A percentile compares a stretch with the other conserved stretches of the same genome.
Evolutionary conservation across 2,329 filamentous ascomycete species (phyloP).

Genomic region (Colletotrichum lupini): DNA sequence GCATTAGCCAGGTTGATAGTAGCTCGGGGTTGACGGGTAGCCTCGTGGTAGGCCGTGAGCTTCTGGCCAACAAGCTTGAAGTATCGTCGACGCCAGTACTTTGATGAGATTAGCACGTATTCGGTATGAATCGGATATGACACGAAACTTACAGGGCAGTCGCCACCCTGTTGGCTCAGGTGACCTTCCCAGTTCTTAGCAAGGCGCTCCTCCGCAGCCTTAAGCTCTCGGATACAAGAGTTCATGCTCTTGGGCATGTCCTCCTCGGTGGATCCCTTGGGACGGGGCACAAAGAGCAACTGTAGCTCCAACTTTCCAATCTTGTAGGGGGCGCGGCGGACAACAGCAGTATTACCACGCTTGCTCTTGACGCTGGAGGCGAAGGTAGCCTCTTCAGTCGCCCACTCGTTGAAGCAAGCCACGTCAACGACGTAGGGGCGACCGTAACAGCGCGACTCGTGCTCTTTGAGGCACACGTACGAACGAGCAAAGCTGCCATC

Average conservation of each 20-base stretch:
- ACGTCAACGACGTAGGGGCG: slow-evolving; percentile 89
- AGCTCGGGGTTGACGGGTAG: slow-evolving; percentile 92
- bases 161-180: slow-evolving; percentile 95
- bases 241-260: slow-evolving; percentile 99
- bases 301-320: slow-evolving; percentile 95
- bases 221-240: slow-evolving; percentile 91
- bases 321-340: slow-evolving; percentile 93
- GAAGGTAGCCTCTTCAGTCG: slow-evolving; percentile 82
- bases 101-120: slow-evolving; percentile 50
- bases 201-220: slow-evolving; percentile 85
- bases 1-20: slow-evolving; percentile 97
- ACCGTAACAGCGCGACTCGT: slow-evolving; percentile 88
- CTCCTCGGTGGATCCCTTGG: slow-evolving; percentile 86
- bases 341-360: slow-evolving; percentile 75
- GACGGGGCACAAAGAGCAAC: slow-evolving; percentile 92
- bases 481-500: slow-evolving; percentile 95
- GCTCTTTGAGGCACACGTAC: slow-evolving; percentile 93
- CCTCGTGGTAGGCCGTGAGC: slow-evolving; percentile 95
- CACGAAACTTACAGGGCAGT: slow-evolving; percentile 84
- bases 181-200: slow-evolving; percentile 86
- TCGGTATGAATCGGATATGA: slow-evolving; percentile 32
- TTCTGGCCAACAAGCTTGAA: slow-evolving; percentile 94
- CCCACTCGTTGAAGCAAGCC: slow-evolving; percentile 99
- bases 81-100: slow-evolving; percentile 98
- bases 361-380: slow-evolving; percentile 95